phyloP scores from a whole-genome alignment of 2,329 filamentous ascomycete species.

The Venturia carpophila region DNA sequence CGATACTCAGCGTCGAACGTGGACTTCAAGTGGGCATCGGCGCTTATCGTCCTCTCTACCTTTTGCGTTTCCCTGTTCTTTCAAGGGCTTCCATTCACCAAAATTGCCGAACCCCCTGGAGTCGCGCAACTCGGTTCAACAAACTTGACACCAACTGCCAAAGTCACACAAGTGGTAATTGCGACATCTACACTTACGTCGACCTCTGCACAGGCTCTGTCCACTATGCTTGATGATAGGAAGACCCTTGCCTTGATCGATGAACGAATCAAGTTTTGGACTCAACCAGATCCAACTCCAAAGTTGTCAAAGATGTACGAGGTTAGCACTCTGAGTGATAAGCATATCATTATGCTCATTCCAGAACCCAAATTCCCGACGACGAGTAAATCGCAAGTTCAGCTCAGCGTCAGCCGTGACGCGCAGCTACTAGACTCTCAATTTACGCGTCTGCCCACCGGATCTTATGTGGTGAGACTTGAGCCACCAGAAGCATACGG shows the following conservation, averaged over 20 bases:
- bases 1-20: not conserved
- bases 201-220: not conserved
- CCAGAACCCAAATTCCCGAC: not conserved
- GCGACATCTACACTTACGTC: not conserved
- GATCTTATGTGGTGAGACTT: slow-evolving; percentile 15
- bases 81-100: not conserved
- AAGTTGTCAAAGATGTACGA: slow-evolving; percentile 3
- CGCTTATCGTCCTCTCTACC: not conserved
- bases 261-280: slow-evolving; percentile 10
- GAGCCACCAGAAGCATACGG: slow-evolving; percentile 16
- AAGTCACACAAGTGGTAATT: not conserved
- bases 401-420: not conserved
- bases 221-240: slow-evolving; percentile 2
- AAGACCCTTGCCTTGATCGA: not conserved
- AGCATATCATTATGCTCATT: not conserved
- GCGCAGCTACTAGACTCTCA: not conserved
- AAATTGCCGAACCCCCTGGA: not conserved
- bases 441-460: not conserved
- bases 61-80: not conserved
- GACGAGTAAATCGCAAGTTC: not conserved
- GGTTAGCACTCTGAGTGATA: not conserved
- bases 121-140: not conserved
- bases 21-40: slow-evolving; percentile 5
- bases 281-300: not conserved
- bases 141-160: not conserved